phyloP scores from a whole-genome alignment of 2,329 filamentous ascomycete species.

The Fonsecaea erecta region DNA sequence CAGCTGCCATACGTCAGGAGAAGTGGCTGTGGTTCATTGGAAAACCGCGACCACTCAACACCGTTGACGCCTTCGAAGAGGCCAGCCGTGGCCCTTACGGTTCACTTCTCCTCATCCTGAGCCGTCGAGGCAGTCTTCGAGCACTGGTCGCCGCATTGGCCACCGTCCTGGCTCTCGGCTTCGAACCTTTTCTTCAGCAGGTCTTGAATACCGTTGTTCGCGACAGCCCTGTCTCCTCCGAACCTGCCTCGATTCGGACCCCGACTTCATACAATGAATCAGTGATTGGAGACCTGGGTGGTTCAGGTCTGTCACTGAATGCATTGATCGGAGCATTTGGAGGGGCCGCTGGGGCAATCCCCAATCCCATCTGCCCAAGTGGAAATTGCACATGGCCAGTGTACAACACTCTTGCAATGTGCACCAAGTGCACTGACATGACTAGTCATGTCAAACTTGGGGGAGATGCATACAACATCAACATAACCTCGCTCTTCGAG shows the following conservation, averaged over 20 bases:
- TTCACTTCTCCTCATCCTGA: conserved; percentile 24
- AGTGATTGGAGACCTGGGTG: conserved; percentile 18
- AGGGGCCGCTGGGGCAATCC: conserved; percentile 20
- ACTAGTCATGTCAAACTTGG: conserved; percentile 16
- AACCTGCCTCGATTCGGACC: conserved; percentile 23
- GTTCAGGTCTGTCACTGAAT: conserved; percentile 21
- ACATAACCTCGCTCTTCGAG: conserved; percentile 20
- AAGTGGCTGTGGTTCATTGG: conserved; percentile 38
- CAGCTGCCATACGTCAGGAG: conserved; percentile 34
- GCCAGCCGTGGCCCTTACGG: conserved; percentile 38
- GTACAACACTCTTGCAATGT: conserved; percentile 28
- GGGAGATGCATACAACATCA: conserved; percentile 16
- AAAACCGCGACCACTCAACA: conserved; percentile 20
- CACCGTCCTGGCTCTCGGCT: conserved; percentile 33
- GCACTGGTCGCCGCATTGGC: conserved; percentile 32
- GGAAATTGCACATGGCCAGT: conserved; percentile 30
- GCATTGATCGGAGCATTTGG: conserved; percentile 28
- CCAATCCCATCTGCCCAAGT: conserved; percentile 20
- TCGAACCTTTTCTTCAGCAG: conserved; percentile 38
- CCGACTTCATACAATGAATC: conserved; percentile 24
- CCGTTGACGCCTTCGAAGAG: conserved; percentile 35
- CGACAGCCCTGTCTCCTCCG: conserved; percentile 8
- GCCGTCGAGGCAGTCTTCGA: conserved; percentile 16
- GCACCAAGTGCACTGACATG: conserved; percentile 26
- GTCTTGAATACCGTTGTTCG: conserved; percentile 23